Base-by-base conservation (phyloP, 2,329 filamentous ascomycete genomes). In the Chaetomiaceae sp. region DNA sequence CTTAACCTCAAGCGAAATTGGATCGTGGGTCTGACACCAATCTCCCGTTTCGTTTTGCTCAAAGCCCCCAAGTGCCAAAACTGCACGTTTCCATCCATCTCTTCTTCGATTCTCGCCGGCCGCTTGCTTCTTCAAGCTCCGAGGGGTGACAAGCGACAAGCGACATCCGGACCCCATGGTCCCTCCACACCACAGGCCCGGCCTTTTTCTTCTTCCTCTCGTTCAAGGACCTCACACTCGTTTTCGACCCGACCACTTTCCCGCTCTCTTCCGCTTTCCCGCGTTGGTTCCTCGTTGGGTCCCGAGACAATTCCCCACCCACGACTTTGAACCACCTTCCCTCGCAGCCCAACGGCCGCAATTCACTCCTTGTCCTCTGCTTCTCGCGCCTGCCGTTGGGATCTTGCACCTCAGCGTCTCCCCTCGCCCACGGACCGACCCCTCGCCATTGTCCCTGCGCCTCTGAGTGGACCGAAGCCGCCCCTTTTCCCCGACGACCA, bases 1-100 rank as follows among this genome's bases (percentile, higher is more conserved):
- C 56, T 60, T 53, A 57, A 59, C 56, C 44, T 60, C 58, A 64
- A 64, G 62, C 62, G 62, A 64, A 61, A 64, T 64, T 64, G 59
- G 51, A 43, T 44, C 51, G 48, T 59, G 51, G 56, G 56, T 49
- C 55, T 51, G 37, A 45, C 54, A 54, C 60, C 58, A 60, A 61
- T 59, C 56, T 56, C 57, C 54, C 53, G 53, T 59, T 47, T 48
- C 38, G 36, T 52, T 53, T 50, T 46, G 51, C 48, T 60, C 46
- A 29, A 45, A 29, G 39, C 46, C 25, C n/a, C n/a, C n/a, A n/a
- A n/a, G n/a, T n/a, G n/a, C 60, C 59, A 44, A 54, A 54, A 49
- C 42, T 39, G 56, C 49, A 42, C 56, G 44, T 44, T 56, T 57
- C 52, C 51, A 37, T 57, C 52, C 51, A 37, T 43, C 39, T 44